phyloP scores from a whole-genome alignment of 305 asterid genomes.

The Rubia peregrina region DNA sequence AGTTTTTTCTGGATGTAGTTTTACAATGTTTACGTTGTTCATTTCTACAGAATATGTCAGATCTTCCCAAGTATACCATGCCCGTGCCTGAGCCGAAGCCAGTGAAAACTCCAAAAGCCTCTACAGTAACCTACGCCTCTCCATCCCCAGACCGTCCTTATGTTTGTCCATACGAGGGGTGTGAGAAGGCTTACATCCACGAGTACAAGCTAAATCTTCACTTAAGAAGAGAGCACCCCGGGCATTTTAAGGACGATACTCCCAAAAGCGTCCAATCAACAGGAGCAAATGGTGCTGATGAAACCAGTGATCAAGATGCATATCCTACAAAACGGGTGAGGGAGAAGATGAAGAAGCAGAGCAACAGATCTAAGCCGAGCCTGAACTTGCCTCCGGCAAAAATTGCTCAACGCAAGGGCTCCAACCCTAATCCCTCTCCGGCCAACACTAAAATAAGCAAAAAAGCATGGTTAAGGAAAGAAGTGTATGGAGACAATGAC shows the following conservation, averaged over 20 bases:
- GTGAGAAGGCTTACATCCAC: constrained; percentile 96
- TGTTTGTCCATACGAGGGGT: constrained; percentile 84
- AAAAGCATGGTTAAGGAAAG: constrained; percentile 63
- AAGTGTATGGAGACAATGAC: constrained; percentile 50
- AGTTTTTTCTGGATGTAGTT: neutral
- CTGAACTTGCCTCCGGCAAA: constrained; percentile 69
- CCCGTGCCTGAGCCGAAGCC: constrained; percentile 62
- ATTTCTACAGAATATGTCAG: constrained; percentile 38
- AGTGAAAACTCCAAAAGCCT: constrained; percentile 48
- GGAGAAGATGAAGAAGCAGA: constrained; percentile 53
- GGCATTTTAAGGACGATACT: constrained; percentile 78
- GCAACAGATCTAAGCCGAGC: constrained; percentile 60
- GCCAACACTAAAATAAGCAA: constrained; percentile 41
- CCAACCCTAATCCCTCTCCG: constrained; percentile 32
- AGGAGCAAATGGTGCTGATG: constrained; percentile 62
- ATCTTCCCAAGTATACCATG: constrained; percentile 42
- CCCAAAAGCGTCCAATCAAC: constrained; percentile 41
- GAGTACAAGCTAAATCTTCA: constrained; percentile 98
- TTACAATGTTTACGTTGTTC: constrained; percentile 6
- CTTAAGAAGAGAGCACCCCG: constrained; percentile 83
- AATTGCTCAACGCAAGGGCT: constrained; percentile 51
- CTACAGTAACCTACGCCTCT: constrained; percentile 44
- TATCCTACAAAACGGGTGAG: constrained; percentile 47
- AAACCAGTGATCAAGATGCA: constrained; percentile 73
- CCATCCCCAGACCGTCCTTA: constrained; percentile 83